phyloP scores from a whole-genome alignment of 2,329 filamentous ascomycete genomes.

The Hysterium pulicare region DNA sequence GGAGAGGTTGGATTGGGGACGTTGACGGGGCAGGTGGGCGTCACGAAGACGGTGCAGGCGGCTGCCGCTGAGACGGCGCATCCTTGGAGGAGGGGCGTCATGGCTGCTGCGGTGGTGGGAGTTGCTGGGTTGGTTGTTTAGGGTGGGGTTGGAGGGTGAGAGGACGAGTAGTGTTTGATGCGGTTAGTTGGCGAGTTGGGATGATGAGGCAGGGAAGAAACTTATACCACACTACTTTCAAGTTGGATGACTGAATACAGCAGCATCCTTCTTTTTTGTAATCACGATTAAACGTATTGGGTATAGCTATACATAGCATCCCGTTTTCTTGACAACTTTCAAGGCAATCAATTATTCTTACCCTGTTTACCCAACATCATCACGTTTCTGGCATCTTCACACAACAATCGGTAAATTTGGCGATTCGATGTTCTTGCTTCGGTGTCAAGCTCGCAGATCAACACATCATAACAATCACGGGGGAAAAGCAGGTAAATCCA shows the following conservation, averaged over 20 bases:
- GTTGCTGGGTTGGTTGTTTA: constrained; percentile 15
- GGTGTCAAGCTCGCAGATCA: too few relatives aligned
- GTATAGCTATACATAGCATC: too few relatives aligned
- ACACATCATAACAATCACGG: too few relatives aligned
- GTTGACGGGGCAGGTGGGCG: constrained; percentile 25
- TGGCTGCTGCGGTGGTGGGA: constrained; percentile 23
- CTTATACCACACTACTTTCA: too few relatives aligned
- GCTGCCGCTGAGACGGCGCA: constrained; percentile 19
- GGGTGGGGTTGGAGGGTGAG: constrained; percentile 1
- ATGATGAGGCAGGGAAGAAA: background rate
- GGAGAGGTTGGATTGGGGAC: constrained; percentile 36
- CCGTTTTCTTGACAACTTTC: too few relatives aligned
- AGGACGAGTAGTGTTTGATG: background rate
- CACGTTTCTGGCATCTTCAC: too few relatives aligned
- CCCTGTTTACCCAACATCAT: too few relatives aligned
- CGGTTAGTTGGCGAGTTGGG: background rate
- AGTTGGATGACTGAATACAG: background rate
- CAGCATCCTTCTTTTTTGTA: background rate
- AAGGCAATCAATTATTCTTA: too few relatives aligned
- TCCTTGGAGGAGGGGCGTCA: constrained; percentile 16
- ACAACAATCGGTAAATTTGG: too few relatives aligned
- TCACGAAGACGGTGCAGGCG: constrained; percentile 22
- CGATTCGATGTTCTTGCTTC: too few relatives aligned
- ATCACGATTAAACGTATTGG: too few relatives aligned
- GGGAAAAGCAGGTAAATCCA: too few relatives aligned